Evolutionary conservation across 129 eudicot genomes (phyloP).

Genomic region (Artemisia argyi): DNA sequence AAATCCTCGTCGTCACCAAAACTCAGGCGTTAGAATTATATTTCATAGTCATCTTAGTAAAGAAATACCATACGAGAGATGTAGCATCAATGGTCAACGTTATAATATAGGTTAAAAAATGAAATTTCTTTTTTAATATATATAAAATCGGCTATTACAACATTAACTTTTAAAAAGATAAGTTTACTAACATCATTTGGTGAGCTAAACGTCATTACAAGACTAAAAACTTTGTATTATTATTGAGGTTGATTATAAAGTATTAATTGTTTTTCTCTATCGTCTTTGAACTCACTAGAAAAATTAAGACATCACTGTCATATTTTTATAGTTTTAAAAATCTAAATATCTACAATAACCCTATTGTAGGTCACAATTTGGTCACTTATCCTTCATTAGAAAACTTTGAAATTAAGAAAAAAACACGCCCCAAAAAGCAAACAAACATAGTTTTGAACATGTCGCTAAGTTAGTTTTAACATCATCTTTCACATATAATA

Average conservation of each 20-base stretch:
- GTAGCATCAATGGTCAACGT: too few species aligned
- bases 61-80: too few species aligned
- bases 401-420: not conserved
- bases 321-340: not conserved
- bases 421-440: too few species aligned
- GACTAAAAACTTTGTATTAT: not conserved
- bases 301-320: conserved; percentile 6
- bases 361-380: conserved; percentile 8
- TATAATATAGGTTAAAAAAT: not conserved
- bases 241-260: not conserved
- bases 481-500: too few species aligned
- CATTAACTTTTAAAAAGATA: not conserved
- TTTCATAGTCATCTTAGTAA: too few species aligned
- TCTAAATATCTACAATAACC: not conserved
- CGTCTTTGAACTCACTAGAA: not conserved
- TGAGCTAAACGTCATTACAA: not conserved
- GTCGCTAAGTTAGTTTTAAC: too few species aligned
- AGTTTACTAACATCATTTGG: not conserved
- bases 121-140: not conserved
- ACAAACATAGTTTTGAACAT: too few species aligned
- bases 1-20: too few species aligned
- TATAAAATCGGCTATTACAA: conserved; percentile 21
- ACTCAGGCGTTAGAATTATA: too few species aligned
- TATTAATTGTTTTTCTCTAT: not conserved
- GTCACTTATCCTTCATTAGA: conserved; percentile 19